phyloP scores from a whole-genome alignment of 2,329 filamentous ascomycete species.

The Fusarium fujikuroi region DNA sequence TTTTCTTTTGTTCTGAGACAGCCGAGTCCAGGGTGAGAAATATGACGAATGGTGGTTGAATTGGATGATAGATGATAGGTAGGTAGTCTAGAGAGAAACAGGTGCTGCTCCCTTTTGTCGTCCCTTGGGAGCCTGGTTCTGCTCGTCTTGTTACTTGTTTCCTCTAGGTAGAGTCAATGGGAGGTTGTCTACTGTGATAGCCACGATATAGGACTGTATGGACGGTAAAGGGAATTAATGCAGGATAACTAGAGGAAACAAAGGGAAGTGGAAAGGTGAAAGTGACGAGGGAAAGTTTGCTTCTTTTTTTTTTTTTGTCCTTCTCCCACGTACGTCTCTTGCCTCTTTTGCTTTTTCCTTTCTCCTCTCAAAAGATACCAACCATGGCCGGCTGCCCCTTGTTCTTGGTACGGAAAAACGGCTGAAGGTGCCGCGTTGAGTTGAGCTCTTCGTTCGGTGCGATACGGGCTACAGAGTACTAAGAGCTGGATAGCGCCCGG shows the following conservation, averaged over 20 bases:
- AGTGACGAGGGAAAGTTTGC: constrained; percentile 11
- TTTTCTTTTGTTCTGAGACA: constrained; percentile 28
- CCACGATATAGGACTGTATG: background rate
- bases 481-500: constrained; percentile 7
- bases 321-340: constrained; percentile 1
- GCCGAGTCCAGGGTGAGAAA: constrained; percentile 20
- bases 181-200: background rate
- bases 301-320: background rate
- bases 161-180: background rate
- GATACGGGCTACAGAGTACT: constrained; percentile 4
- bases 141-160: constrained; percentile 1
- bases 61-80: constrained; percentile 5
- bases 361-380: constrained; percentile 1
- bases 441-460: constrained; percentile 18
- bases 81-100: constrained; percentile 32
- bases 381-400: constrained; percentile 17
- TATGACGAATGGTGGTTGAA: constrained; percentile 23
- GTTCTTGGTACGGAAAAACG: constrained; percentile 27
- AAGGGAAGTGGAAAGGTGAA: constrained; percentile 12
- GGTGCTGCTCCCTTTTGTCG: constrained; percentile 14
- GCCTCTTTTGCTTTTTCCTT: background rate
- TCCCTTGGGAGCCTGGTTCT: background rate
- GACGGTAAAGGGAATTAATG: constrained; percentile 8
- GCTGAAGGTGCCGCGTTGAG: constrained; percentile 35
- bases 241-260: constrained; percentile 11